Evolutionary conservation across 306 rosid species (phyloP).

Genomic region (Glycine latifolia): DNA sequence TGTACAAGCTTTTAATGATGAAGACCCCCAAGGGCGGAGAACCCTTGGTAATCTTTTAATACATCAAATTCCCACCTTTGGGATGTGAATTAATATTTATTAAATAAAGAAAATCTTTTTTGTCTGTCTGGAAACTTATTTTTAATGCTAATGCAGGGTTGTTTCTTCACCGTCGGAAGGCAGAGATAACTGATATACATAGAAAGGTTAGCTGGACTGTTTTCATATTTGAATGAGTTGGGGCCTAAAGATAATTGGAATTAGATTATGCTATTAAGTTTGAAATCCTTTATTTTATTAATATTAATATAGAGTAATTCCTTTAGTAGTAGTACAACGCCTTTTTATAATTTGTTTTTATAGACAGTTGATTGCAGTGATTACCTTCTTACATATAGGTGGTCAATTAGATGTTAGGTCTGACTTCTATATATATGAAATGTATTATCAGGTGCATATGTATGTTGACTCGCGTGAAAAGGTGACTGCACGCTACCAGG

Average conservation of each 20-base stretch:
- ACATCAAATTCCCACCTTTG: conserved; percentile 26
- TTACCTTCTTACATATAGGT: conserved; percentile 15
- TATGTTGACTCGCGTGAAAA: conserved; percentile 60
- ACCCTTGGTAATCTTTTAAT: conserved; percentile 76
- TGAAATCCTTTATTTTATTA: conserved; percentile 39
- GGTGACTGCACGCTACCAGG: conserved; percentile 98
- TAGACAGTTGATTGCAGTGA: conserved; percentile 26
- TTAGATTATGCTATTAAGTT: conserved; percentile 28
- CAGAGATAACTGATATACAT: conserved; percentile 49
- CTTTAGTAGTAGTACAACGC: neutral
- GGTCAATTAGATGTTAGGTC: conserved; percentile 24
- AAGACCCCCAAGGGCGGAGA: conserved; percentile 94
- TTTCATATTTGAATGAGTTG: conserved; percentile 30
- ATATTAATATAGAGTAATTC: neutral
- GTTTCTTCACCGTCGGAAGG: conserved; percentile 86
- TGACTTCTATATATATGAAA: conserved; percentile 15
- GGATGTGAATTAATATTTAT: conserved; percentile 33
- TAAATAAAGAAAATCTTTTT: conserved; percentile 29
- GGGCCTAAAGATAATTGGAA: conserved; percentile 12
- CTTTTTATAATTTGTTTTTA: neutral
- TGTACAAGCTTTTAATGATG: conserved; percentile 96
- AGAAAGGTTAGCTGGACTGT: conserved; percentile 56
- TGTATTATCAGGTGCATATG: conserved; percentile 78
- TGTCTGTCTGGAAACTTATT: conserved; percentile 41
- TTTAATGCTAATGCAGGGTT: conserved; percentile 68